Evolutionary conservation across 2,329 filamentous ascomycete genomes (phyloP).

Genomic region (Xylaria multiplex): DNA sequence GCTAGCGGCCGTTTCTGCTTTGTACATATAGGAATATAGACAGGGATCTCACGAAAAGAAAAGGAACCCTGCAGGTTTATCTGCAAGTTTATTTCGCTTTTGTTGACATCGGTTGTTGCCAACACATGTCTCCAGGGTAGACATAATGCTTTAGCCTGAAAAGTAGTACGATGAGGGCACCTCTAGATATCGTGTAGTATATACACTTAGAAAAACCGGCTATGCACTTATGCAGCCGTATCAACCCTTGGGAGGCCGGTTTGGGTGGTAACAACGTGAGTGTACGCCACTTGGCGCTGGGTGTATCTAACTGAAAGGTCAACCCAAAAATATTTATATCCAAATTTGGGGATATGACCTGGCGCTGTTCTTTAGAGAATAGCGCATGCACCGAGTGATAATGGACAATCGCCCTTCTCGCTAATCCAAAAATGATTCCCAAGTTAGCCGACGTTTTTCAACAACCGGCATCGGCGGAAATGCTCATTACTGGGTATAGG

Average conservation of each 20-base stretch:
- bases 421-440: not conserved
- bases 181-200: slow-evolving; percentile 7
- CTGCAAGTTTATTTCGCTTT: slow-evolving; percentile 2
- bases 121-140: not conserved
- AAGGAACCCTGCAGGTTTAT: not conserved
- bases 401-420: not conserved
- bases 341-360: not conserved
- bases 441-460: not conserved
- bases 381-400: not conserved
- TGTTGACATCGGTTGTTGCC: not conserved
- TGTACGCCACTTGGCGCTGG: not conserved
- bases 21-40: not conserved
- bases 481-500: not conserved
- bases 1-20: not conserved
- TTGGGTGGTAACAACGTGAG: not conserved
- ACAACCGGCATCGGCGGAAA: not conserved
- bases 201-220: not conserved
- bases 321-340: not conserved
- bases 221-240: not conserved
- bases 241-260: not conserved
- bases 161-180: not conserved
- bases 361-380: slow-evolving; percentile 1
- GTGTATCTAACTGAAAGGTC: not conserved
- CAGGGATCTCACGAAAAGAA: not conserved
- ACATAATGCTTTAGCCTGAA: slow-evolving; percentile 2